Percentiles rank a stretch among this genome's conserved stretches.
phyloP scores from a whole-genome alignment of 169 alveolate genomes.

The Theileria parva region DNA sequence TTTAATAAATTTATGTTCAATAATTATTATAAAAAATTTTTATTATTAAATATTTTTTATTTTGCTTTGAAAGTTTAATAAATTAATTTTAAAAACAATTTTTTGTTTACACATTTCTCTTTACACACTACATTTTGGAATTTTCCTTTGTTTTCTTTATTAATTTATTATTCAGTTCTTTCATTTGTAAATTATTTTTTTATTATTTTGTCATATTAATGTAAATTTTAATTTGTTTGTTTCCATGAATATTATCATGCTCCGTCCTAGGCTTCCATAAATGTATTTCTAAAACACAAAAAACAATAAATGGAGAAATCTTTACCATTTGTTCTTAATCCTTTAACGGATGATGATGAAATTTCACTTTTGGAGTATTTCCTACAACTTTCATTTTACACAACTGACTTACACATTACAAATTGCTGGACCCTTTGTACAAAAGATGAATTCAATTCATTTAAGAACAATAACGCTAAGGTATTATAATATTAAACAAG shows the following conservation, averaged over 20 bases:
- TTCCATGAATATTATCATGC: neutral
- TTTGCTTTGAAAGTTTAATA: too few relatives aligned
- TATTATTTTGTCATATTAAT: too few relatives aligned
- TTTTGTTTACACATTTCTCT: neutral
- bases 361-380: slow-evolving; percentile 78
- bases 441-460: slow-evolving; percentile 59
- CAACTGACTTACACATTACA: slow-evolving; percentile 80
- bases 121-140: neutral
- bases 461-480: slow-evolving; percentile 67
- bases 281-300: neutral
- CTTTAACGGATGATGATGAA: slow-evolving; percentile 68
- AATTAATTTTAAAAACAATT: neutral
- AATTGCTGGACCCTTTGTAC: slow-evolving; percentile 74
- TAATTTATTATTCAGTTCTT: neutral
- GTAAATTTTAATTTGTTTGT: neutral
- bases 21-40: neutral
- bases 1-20: neutral
- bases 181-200: neutral
- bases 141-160: neutral
- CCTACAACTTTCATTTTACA: slow-evolving; percentile 78
- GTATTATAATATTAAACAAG: neutral
- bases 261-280: neutral
- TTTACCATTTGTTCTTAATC: slow-evolving; percentile 55
- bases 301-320: slow-evolving; percentile 22
- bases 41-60: neutral